A percentile compares a stretch with the other conserved stretches of the same genome.
Conservation (phyloP, 2,329 filamentous ascomycete genomes). For the Fusarium pseudonygamai region DNA sequence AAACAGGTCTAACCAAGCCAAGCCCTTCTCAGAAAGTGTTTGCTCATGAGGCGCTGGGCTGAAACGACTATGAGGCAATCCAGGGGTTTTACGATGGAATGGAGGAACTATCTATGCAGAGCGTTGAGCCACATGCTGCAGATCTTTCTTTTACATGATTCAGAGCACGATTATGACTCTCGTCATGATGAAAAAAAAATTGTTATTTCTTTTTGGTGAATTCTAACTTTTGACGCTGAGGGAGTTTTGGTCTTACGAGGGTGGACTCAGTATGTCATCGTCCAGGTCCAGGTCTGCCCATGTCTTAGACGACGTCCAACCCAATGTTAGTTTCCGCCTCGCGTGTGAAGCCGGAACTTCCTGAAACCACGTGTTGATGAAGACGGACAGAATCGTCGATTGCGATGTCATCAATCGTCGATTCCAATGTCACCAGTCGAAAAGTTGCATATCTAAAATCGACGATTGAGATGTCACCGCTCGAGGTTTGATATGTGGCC, state of each 20-base stretch:
- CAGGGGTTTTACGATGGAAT: constrained; percentile 14
- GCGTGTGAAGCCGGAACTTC: not conserved
- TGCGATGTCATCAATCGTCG: not conserved
- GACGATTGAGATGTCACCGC: not conserved
- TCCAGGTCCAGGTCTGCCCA: not conserved
- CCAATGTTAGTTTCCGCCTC: not conserved
- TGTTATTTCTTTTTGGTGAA: too few species aligned
- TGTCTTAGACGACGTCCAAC: not conserved
- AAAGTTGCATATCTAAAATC: not conserved
- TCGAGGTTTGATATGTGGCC: not conserved
- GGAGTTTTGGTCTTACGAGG: not conserved
- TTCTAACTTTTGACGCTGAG: not conserved
- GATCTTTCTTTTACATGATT: constrained; percentile 12
- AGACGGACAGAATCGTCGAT: not conserved
- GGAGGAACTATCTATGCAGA: constrained; percentile 13
- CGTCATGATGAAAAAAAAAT: not conserved
- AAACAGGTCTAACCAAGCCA: not conserved
- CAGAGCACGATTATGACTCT: not conserved
- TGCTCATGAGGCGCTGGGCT: constrained; percentile 6
- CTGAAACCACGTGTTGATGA: not conserved
- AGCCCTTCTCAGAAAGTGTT: not conserved
- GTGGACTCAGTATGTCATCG: not conserved
- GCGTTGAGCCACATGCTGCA: constrained; percentile 28
- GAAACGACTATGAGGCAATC: constrained; percentile 15
- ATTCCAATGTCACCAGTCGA: not conserved